Evolutionary conservation across 108 stramenopile species (phyloP).

Genomic region (Skeletonema marinoi): DNA sequence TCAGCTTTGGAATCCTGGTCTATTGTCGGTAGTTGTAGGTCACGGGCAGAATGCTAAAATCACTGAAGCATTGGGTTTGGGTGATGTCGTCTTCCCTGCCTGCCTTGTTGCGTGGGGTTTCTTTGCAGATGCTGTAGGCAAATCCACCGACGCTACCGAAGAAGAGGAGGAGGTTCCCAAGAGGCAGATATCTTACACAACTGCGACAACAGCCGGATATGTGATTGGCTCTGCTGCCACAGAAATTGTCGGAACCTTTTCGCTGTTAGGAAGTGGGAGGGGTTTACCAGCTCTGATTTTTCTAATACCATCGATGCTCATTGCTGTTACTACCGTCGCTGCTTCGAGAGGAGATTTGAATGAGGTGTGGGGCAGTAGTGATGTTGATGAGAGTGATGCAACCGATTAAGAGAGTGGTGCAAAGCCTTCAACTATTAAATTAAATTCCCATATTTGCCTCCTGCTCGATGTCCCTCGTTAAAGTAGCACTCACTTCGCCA

Average conservation of each 20-base stretch:
- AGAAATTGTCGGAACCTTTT: slow-evolving; percentile 51
- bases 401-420: neutral
- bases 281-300: slow-evolving; percentile 58
- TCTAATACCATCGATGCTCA: slow-evolving; percentile 51
- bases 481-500: slow-evolving; percentile 28
- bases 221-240: slow-evolving; percentile 42
- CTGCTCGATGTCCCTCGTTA: neutral
- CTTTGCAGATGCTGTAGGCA: slow-evolving; percentile 26
- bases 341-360: slow-evolving; percentile 29
- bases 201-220: slow-evolving; percentile 40
- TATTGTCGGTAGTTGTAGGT: slow-evolving; percentile 47
- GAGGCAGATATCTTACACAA: slow-evolving; percentile 21
- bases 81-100: slow-evolving; percentile 64
- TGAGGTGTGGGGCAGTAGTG: slow-evolving; percentile 21
- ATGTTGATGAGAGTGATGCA: neutral
- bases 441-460: neutral
- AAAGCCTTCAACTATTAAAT: neutral
- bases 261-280: slow-evolving; percentile 21
- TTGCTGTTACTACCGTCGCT: slow-evolving; percentile 25
- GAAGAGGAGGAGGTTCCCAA: neutral
- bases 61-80: slow-evolving; percentile 55
- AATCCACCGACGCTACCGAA: neutral
- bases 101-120: slow-evolving; percentile 45
- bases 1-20: slow-evolving; percentile 51
- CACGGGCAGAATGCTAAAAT: slow-evolving; percentile 14